phyloP scores from a whole-genome alignment of 345 rosid genomes.

The Lumnitzera racemosa region DNA sequence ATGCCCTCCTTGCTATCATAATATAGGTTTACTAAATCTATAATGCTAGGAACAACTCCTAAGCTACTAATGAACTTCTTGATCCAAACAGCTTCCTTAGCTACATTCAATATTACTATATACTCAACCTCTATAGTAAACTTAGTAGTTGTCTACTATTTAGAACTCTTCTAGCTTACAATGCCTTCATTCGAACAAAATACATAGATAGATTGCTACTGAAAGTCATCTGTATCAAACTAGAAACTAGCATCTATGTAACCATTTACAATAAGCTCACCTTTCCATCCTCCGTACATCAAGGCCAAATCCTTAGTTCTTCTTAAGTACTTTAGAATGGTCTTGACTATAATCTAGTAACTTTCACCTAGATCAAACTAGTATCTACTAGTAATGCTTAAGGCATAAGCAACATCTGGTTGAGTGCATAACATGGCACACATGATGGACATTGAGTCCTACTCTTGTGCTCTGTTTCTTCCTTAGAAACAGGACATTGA shows the following conservation, averaged over 20 bases:
- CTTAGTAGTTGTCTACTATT: neutral
- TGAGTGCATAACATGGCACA: too few species aligned
- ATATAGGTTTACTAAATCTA: neutral
- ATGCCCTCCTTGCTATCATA: neutral
- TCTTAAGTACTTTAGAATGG: too few species aligned
- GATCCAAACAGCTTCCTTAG: constrained; percentile 1
- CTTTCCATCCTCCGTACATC: too few species aligned
- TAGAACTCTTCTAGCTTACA: neutral
- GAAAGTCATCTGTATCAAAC: neutral
- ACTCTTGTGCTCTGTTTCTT: too few species aligned
- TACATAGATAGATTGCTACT: neutral
- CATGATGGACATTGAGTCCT: neutral
- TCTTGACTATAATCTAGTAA: too few species aligned
- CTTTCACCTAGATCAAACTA: too few species aligned
- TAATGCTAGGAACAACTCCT: neutral
- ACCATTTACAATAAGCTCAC: neutral
- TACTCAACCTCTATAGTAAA: constrained; percentile 1
- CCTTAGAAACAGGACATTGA: too few species aligned
- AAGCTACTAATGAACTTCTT: neutral
- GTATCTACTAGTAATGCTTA: too few species aligned
- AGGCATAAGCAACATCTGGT: too few species aligned
- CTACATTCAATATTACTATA: neutral
- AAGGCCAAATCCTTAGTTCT: too few species aligned
- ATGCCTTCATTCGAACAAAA: neutral
- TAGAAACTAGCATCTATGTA: neutral